Evolutionary conservation across 1,139 yeast genomes (phyloP).

Genomic region (Debaryomyces fabryi): DNA sequence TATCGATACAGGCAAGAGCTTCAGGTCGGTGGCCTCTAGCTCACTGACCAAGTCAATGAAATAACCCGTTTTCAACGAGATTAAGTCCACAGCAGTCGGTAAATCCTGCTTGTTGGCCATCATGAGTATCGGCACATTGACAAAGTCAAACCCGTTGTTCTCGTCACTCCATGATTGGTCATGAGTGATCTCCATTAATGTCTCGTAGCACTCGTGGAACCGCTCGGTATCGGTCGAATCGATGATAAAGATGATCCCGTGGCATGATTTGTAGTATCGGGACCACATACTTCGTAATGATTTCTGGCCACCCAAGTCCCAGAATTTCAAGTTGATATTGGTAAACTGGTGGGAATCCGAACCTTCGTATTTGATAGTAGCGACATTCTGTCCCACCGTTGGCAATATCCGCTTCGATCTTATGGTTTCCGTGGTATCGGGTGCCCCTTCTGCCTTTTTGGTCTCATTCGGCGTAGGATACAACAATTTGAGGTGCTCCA

Average conservation of each 20-base stretch:
- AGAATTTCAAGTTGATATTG: constrained; percentile 68
- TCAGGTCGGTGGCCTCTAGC: constrained; percentile 85
- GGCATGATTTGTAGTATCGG: constrained; percentile 81
- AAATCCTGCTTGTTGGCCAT: constrained; percentile 94
- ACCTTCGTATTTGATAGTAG: constrained; percentile 44
- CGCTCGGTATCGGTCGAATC: constrained; percentile 87
- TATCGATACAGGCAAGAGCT: constrained; percentile 89
- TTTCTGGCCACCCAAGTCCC: constrained; percentile 97
- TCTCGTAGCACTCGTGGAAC: constrained; percentile 78
- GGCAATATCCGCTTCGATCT: constrained; percentile 48
- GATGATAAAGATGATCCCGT: constrained; percentile 88
- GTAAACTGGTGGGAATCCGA: constrained; percentile 39
- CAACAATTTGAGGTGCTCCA: constrained; percentile 47
- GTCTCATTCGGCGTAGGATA: constrained; percentile 35
- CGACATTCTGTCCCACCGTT: constrained; percentile 66
- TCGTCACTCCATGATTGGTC: constrained; percentile 51
- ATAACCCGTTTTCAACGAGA: constrained; percentile 74
- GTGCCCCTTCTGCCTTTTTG: constrained; percentile 17
- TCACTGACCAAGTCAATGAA: constrained; percentile 79
- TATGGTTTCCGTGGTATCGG: constrained; percentile 28
- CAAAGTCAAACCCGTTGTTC: constrained; percentile 48
- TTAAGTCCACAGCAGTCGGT: constrained; percentile 73
- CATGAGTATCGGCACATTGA: constrained; percentile 85
- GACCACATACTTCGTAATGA: constrained; percentile 84
- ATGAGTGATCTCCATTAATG: constrained; percentile 50